Evolutionary conservation across 2,329 filamentous ascomycete genomes (phyloP), one percentile per base, ranked within the genome.

Genomic region (Talaromyces piceae): DNA sequence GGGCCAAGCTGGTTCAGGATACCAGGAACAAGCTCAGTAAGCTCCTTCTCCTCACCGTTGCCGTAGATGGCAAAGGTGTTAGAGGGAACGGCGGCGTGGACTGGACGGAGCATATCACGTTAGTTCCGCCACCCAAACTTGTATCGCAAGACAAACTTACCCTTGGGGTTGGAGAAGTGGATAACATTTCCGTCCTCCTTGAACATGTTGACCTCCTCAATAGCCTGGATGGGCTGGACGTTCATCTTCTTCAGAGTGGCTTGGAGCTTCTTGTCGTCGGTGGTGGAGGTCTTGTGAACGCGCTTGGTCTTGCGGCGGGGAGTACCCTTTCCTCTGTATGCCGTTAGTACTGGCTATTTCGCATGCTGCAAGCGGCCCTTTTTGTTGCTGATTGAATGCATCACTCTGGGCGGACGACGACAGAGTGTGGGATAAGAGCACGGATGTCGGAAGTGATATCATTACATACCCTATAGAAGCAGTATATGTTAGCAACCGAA

Each of bases 191-290:
- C 93, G 73, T 98, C 93, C 72, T 88, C 87, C 87, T 98, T 98
- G 86, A 98, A 98, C 93, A 98, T 98, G 86, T 98, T 98, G 74
- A 98, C 93, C 81, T 98, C 93, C 84, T 98, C 93, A 67, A 98
- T 98, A 61, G 88, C 89, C 80, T 95, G 91, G 77, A 98, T 97
- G 67, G 93, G 93, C 83, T 98, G 93, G 54, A 95, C 91, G 77
- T 97, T 97, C 74, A 98, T 84, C 87, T 98, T 98, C 88, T 98
- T 98, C 62, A 98, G 82, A 57, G 89, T 79, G 57, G 86, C 83
- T 80, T 98, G 93, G 60, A 98, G 88, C 84, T 98, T 98, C 88
- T 96, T 97, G 86, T 98, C 93, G 73, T 98, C 93, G 74, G 88
- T 89, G 71, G 87, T 89, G 62, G 87, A 87, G 74, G 84, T 88